These are phyloP conservation scores for Arthroderma uncinatum DNA, from an alignment of 2,329 filamentous ascomycete genomes.

Conservation along the genomic window DNA sequence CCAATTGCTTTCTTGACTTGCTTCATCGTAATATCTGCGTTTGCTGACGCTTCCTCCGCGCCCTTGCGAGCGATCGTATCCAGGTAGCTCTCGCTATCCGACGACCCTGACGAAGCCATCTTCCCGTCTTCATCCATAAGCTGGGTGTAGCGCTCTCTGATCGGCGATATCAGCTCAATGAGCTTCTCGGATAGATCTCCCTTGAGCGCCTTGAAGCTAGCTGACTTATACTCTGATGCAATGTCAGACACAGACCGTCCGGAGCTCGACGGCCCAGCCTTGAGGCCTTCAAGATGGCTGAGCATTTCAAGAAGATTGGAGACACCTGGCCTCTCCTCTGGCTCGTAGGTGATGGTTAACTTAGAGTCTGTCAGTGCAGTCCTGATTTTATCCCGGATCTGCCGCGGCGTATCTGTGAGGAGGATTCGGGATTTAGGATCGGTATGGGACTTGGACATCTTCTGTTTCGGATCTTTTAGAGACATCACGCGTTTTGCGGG, in stretches of 20 bases:
- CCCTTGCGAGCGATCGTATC: conserved; percentile 13
- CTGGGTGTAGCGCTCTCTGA: conserved; percentile 24
- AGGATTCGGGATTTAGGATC: conserved; percentile 66
- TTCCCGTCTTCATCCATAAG: conserved; percentile 10
- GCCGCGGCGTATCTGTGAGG: conserved; percentile 57
- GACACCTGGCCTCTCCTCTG: conserved; percentile 59
- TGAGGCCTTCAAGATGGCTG: conserved; percentile 49
- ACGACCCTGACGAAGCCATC: neutral
- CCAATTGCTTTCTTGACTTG: conserved; percentile 14
- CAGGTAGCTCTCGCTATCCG: conserved; percentile 7
- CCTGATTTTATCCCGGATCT: conserved; percentile 59
- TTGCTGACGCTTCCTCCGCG: conserved; percentile 10
- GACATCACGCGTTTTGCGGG: conserved; percentile 83
- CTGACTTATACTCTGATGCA: conserved; percentile 34
- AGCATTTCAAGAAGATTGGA: conserved; percentile 76
- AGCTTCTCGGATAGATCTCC: conserved; percentile 45
- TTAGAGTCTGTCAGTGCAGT: conserved; percentile 66
- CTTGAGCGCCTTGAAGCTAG: conserved; percentile 52
- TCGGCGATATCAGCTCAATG: conserved; percentile 21
- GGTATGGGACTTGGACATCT: conserved; percentile 88
- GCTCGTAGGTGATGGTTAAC: conserved; percentile 59
- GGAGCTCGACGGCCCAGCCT: conserved; percentile 13
- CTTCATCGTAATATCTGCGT: conserved; percentile 14
- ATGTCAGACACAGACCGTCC: conserved; percentile 34
- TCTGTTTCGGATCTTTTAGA: conserved; percentile 60